These are phyloP conservation scores for Pholiota conissans DNA, from an alignment of 768 basidiomycete species.

Conservation along the genomic window DNA sequence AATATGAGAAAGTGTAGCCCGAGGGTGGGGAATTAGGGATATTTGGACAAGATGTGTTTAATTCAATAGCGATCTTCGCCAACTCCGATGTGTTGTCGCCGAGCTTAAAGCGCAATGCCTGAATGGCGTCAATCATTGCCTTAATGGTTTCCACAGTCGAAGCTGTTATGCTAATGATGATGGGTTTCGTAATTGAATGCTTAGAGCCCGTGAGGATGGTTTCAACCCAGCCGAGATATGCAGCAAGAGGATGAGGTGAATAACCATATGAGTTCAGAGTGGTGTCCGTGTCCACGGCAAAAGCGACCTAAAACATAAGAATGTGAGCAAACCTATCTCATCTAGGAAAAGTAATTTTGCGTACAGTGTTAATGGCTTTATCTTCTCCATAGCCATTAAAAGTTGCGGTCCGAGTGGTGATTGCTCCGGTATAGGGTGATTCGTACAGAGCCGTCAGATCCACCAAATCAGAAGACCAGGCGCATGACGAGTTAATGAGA, in stretches of 20 bases:
- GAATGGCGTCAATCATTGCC: slow-evolving; percentile 60
- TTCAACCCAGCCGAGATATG: slow-evolving; percentile 66
- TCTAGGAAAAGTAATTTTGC: slow-evolving; percentile 15
- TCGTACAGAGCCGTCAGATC: slow-evolving; percentile 69
- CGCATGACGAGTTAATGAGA: slow-evolving; percentile 77
- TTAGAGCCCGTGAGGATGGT: slow-evolving; percentile 45
- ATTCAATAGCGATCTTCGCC: slow-evolving; percentile 64
- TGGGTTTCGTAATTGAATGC: slow-evolving; percentile 40
- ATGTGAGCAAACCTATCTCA: slow-evolving; percentile 3
- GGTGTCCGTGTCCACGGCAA: slow-evolving; percentile 48
- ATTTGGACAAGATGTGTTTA: slow-evolving; percentile 88
- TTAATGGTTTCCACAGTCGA: slow-evolving; percentile 46
- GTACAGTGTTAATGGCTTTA: slow-evolving; percentile 55
- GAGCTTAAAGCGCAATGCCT: slow-evolving; percentile 48
- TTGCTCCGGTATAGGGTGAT: slow-evolving; percentile 70
- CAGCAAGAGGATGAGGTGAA: slow-evolving; percentile 71
- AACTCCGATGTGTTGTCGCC: slow-evolving; percentile 23
- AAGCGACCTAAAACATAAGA: slow-evolving; percentile 51
- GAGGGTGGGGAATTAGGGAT: slow-evolving; percentile 62
- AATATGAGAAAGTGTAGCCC: slow-evolving; percentile 56
- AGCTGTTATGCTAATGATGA: slow-evolving; percentile 81
- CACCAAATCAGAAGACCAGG: slow-evolving; percentile 72
- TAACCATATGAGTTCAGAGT: slow-evolving; percentile 88
- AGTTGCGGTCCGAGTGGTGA: slow-evolving; percentile 80
- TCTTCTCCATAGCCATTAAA: slow-evolving; percentile 70